Percentiles rank a stretch among this genome's conserved stretches.
phyloP scores from a whole-genome alignment of 2,329 filamentous ascomycete species.

The Trichoderma polysporum region DNA sequence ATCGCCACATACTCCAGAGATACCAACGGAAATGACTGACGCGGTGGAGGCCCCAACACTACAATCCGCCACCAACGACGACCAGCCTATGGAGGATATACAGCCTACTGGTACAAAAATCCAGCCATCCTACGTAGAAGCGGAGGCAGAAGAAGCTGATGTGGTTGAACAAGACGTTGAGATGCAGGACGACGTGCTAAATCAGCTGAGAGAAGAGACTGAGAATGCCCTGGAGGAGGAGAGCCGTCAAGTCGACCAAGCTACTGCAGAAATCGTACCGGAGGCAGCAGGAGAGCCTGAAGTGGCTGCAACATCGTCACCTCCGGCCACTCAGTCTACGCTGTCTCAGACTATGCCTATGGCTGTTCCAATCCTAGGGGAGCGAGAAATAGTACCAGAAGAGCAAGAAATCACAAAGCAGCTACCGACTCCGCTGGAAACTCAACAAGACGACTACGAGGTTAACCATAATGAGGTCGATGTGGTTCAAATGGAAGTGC shows the following conservation, averaged over 20 bases:
- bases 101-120: background rate
- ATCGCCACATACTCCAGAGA: background rate
- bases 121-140: background rate
- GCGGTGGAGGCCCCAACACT: background rate
- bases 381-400: background rate
- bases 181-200: conserved; percentile 18
- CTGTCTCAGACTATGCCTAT: background rate
- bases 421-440: conserved; percentile 5
- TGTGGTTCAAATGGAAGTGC: background rate
- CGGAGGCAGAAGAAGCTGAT: background rate
- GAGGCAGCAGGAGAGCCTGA: background rate
- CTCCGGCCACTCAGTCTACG: background rate
- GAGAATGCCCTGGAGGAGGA: background rate
- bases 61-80: background rate
- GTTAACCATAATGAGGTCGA: background rate
- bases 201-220: background rate
- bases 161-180: conserved; percentile 10
- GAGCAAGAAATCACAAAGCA: conserved; percentile 1
- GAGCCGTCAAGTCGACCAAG: background rate
- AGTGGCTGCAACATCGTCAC: background rate
- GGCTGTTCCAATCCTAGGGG: background rate
- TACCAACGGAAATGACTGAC: background rate
- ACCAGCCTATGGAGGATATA: background rate
- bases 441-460: conserved; percentile 9
- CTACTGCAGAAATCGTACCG: background rate